phyloP scores from a whole-genome alignment of 768 basidiomycete genomes.

The Lactarius indigo region DNA sequence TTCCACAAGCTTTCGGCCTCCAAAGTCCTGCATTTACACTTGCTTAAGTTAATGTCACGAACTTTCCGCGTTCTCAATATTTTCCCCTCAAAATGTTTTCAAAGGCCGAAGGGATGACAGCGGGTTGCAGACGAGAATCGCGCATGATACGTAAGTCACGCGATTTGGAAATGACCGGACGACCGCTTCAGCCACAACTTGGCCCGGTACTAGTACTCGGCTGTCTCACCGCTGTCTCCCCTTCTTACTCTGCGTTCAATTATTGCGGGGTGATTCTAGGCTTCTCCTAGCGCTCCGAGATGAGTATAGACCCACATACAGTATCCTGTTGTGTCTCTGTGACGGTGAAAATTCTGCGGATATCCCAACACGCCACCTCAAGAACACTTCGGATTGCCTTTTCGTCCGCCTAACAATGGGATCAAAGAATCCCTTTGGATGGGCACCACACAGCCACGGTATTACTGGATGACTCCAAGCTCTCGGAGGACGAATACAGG shows the following conservation, averaged over 20 bases:
- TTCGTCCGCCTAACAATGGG: not conserved
- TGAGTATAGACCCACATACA: too few relatives aligned
- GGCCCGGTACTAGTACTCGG: too few relatives aligned
- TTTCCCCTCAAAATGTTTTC: slow-evolving; percentile 32
- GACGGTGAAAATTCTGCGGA: not conserved
- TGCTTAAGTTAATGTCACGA: too few relatives aligned
- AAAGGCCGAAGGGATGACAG: slow-evolving; percentile 13
- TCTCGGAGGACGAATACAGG: not conserved
- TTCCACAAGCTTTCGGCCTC: slow-evolving; percentile 53
- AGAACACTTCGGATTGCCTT: not conserved
- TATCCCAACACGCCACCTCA: not conserved
- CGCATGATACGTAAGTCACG: too few relatives aligned
- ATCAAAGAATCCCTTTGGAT: too few relatives aligned
- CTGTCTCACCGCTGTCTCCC: too few relatives aligned
- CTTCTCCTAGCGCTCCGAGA: too few relatives aligned
- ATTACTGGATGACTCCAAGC: not conserved
- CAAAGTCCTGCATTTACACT: slow-evolving; percentile 49
- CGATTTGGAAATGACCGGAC: too few relatives aligned
- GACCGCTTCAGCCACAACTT: too few relatives aligned
- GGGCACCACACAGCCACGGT: not conserved
- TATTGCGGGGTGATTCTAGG: too few relatives aligned
- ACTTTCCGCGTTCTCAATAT: slow-evolving; percentile 26
- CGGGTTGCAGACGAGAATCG: too few relatives aligned
- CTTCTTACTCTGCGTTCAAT: too few relatives aligned
- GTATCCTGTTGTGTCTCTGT: not conserved